These are phyloP conservation scores for Phellopilus nigrolimitatus DNA, from an alignment of 1,284 basidiomycete genomes.

Conservation along the genomic window DNA sequence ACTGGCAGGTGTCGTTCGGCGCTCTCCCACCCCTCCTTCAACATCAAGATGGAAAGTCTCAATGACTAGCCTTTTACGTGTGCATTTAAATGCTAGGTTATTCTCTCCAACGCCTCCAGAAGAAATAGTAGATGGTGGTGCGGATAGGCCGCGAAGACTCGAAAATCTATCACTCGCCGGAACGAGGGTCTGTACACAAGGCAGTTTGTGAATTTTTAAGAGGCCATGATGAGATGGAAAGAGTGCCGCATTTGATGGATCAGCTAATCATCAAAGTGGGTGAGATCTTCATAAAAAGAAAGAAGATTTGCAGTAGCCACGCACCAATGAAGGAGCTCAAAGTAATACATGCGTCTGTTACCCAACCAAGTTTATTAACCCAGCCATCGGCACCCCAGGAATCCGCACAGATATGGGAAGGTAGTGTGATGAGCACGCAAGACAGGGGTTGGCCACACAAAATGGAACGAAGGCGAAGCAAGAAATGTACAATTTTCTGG, in stretches of 20 bases:
- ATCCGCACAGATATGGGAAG: constrained; percentile 53
- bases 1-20: constrained; percentile 61
- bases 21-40: constrained; percentile 86
- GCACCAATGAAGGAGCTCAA: constrained; percentile 66
- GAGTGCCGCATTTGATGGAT: constrained; percentile 57
- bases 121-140: constrained; percentile 40
- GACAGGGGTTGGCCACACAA: constrained; percentile 52
- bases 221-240: constrained; percentile 86
- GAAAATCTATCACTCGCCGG: constrained; percentile 76
- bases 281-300: background rate
- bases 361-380: constrained; percentile 75
- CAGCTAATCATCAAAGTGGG: constrained; percentile 37
- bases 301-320: background rate
- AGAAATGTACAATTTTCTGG: constrained; percentile 15
- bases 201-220: constrained; percentile 69
- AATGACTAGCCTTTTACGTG: constrained; percentile 80
- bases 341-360: constrained; percentile 70
- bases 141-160: constrained; percentile 64
- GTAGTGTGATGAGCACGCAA: constrained; percentile 66
- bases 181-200: constrained; percentile 62
- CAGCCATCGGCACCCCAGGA: constrained; percentile 60
- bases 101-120: constrained; percentile 74
- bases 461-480: constrained; percentile 29
- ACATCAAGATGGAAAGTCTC: constrained; percentile 93
- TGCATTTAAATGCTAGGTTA: constrained; percentile 93